Percentiles rank a stretch among this genome's conserved stretches.
phyloP scores from a whole-genome alignment of 306 rosid genomes.

The Vicia villosa region DNA sequence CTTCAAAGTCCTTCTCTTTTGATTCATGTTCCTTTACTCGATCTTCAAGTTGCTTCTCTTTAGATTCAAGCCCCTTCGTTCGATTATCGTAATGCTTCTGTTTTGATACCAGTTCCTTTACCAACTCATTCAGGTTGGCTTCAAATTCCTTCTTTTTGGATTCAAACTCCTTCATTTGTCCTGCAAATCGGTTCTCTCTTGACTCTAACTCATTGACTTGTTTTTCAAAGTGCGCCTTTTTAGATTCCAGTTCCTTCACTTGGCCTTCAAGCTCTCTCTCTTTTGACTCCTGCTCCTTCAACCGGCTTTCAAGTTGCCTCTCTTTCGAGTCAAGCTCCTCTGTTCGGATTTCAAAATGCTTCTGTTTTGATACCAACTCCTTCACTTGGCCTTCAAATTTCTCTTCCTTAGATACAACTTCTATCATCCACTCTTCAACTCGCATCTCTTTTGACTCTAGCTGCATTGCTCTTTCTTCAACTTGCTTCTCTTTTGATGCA shows the following conservation, averaged over 20 bases:
- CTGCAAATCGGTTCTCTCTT: conserved; percentile 15
- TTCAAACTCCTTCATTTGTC: neutral
- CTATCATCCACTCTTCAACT: neutral
- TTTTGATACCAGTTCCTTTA: neutral
- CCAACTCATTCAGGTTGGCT: neutral
- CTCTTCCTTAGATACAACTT: neutral
- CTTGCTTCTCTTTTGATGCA: neutral
- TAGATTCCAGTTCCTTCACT: conserved; percentile 1
- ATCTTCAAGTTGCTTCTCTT: neutral
- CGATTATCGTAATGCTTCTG: neutral
- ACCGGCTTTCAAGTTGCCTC: neutral
- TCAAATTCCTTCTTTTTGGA: conserved; percentile 29
- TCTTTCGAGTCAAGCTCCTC: conserved; percentile 4
- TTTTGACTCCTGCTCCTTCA: neutral
- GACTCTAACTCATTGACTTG: conserved; percentile 21
- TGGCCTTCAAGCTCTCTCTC: neutral
- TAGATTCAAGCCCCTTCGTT: neutral
- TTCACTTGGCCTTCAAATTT: neutral
- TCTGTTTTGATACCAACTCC: neutral
- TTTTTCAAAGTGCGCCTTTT: conserved; percentile 23
- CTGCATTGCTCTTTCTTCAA: neutral
- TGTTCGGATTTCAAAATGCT: neutral
- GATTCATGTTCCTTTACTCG: neutral
- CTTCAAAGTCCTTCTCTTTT: neutral
- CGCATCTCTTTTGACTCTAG: neutral